These are phyloP conservation scores for Nannizziopsis barbatae DNA, from an alignment of 2,329 filamentous ascomycete species.

Conservation along the genomic window DNA sequence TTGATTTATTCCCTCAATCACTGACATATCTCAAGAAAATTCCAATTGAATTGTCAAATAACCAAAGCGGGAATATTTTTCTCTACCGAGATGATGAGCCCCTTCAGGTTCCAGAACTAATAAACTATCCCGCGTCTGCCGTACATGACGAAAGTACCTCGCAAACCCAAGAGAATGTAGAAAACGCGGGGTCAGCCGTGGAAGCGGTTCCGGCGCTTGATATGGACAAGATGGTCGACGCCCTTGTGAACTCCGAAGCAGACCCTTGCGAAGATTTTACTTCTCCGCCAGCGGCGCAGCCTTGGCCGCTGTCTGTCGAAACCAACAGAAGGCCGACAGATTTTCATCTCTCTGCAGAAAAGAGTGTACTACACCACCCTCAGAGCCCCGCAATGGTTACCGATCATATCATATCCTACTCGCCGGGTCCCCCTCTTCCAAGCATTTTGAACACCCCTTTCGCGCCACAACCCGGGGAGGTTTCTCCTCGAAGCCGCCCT, in stretches of 20 bases:
- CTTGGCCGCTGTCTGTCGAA: slow-evolving; percentile 3
- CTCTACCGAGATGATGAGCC: slow-evolving; percentile 44
- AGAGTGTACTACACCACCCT: not conserved
- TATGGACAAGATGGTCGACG: slow-evolving; percentile 49
- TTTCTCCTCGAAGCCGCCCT: slow-evolving; percentile 25
- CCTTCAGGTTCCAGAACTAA: slow-evolving; percentile 39
- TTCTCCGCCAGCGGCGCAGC: not conserved
- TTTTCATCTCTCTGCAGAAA: not conserved
- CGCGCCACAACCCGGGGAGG: slow-evolving; percentile 31
- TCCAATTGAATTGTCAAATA: slow-evolving; percentile 39
- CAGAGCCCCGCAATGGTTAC: slow-evolving; percentile 7
- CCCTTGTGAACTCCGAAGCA: slow-evolving; percentile 35
- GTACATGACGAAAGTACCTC: slow-evolving; percentile 34
- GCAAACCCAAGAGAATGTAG: slow-evolving; percentile 24
- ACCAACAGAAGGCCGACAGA: not conserved
- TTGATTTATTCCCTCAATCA: slow-evolving; percentile 15
- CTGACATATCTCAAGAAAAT: slow-evolving; percentile 29
- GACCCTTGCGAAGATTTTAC: slow-evolving; percentile 26
- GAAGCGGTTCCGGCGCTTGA: slow-evolving; percentile 37
- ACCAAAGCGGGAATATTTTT: slow-evolving; percentile 38
- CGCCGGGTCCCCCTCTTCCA: slow-evolving; percentile 22
- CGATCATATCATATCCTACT: slow-evolving; percentile 12
- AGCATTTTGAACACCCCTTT: slow-evolving; percentile 33
- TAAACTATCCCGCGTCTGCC: slow-evolving; percentile 30
- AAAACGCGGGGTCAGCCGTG: slow-evolving; percentile 34